Evolutionary conservation across 2,329 filamentous ascomycete genomes (phyloP).

Genomic region (Aspergillus amoenus): DNA sequence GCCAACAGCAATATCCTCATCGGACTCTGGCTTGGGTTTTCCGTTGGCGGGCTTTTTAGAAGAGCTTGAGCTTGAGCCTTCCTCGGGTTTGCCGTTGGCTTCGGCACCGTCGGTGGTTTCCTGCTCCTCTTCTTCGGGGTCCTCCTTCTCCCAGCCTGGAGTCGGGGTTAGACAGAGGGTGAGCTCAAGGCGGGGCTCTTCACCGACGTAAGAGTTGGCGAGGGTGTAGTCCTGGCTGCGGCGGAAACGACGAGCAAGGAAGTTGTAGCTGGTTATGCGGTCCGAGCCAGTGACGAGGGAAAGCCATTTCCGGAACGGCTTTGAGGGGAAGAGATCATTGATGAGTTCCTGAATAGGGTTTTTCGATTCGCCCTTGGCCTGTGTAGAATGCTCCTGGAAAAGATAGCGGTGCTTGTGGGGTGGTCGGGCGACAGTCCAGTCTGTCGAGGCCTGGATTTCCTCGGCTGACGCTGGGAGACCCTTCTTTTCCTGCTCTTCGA

Average conservation of each 20-base stretch:
- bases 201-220: slow-evolving; percentile 74
- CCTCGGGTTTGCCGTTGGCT: slow-evolving; percentile 40
- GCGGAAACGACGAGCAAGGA: slow-evolving; percentile 84
- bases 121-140: slow-evolving; percentile 53
- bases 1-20: slow-evolving; percentile 43
- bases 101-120: slow-evolving; percentile 39
- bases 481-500: slow-evolving; percentile 64
- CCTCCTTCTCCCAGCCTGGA: slow-evolving; percentile 76
- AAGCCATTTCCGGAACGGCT: slow-evolving; percentile 87
- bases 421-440: slow-evolving; percentile 77
- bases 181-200: slow-evolving; percentile 76
- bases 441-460: slow-evolving; percentile 58
- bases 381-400: slow-evolving; percentile 62
- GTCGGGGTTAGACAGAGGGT: slow-evolving; percentile 86
- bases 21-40: slow-evolving; percentile 30
- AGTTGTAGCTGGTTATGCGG: slow-evolving; percentile 66
- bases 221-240: slow-evolving; percentile 88
- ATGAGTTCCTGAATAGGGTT: slow-evolving; percentile 71
- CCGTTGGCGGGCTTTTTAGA: background rate
- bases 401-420: slow-evolving; percentile 95
- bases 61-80: background rate
- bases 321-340: slow-evolving; percentile 78
- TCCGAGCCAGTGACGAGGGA: slow-evolving; percentile 73
- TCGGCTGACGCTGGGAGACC: slow-evolving; percentile 44
- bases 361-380: slow-evolving; percentile 31